A percentile compares a stretch with the other conserved stretches of the same genome.
Conservation (phyloP, 2,329 filamentous ascomycete genomes). For the Neopestalotiopsis clavispora region DNA sequence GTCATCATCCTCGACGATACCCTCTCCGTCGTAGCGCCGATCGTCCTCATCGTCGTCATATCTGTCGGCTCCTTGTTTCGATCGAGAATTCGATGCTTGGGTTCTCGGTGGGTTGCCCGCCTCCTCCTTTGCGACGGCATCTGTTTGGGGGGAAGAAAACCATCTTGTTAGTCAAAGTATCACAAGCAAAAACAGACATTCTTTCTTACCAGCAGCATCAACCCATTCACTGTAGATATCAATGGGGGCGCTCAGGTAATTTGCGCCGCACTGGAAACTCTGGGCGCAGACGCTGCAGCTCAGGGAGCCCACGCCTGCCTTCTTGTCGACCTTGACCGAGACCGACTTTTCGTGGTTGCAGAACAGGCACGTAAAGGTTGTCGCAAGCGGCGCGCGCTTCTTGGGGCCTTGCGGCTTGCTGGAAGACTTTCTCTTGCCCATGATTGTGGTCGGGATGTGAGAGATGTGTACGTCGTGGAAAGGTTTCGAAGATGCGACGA, state of each 20-base stretch:
- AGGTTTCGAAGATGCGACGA: neutral
- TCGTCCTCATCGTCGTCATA: conserved; percentile 55
- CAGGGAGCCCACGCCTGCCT: conserved; percentile 81
- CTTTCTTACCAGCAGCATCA: conserved; percentile 70
- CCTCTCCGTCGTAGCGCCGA: conserved; percentile 57
- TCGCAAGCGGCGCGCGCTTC: conserved; percentile 77
- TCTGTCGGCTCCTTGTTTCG: conserved; percentile 27
- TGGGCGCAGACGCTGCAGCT: conserved; percentile 94
- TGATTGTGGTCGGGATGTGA: conserved; percentile 1
- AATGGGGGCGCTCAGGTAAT: conserved; percentile 88
- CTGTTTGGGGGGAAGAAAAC: conserved; percentile 33
- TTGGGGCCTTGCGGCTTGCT: conserved; percentile 81
- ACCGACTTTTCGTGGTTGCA: conserved; percentile 98
- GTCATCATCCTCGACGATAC: conserved; percentile 59
- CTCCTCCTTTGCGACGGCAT: conserved; percentile 56
- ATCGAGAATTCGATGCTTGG: conserved; percentile 19
- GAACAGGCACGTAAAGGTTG: conserved; percentile 94
- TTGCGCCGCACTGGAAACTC: conserved; percentile 89
- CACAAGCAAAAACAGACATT: conserved; percentile 16
- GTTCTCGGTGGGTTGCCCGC: conserved; percentile 22
- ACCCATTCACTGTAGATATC: conserved; percentile 99
- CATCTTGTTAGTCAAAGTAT: conserved; percentile 20
- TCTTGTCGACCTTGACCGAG: conserved; percentile 91
- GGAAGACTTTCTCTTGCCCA: conserved; percentile 92
- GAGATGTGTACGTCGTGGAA: neutral